Evolutionary conservation across 116 monocot species (phyloP).

Genomic region (Zostera marina): DNA sequence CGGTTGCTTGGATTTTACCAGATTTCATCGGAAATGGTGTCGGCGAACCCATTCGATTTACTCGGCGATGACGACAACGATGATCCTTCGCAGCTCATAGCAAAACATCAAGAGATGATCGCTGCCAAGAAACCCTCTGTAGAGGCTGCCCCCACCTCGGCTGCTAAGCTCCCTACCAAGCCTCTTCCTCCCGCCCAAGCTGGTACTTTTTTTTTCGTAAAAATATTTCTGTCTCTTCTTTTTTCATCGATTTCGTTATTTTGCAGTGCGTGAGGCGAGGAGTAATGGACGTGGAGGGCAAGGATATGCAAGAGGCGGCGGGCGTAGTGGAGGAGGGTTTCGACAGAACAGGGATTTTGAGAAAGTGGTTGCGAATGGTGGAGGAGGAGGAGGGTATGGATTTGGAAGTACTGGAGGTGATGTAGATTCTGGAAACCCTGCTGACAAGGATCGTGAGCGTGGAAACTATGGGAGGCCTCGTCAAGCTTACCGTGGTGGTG

Average conservation of each 20-base stretch:
- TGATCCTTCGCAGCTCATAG: constrained; percentile 57
- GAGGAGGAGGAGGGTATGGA: constrained; percentile 15
- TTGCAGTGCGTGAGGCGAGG: constrained; percentile 56
- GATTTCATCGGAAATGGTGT: constrained; percentile 27
- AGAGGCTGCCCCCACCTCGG: constrained; percentile 10
- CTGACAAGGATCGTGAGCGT: constrained; percentile 17
- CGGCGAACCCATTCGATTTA: constrained; percentile 75
- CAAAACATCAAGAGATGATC: constrained; percentile 37
- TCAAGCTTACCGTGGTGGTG: constrained; percentile 40
- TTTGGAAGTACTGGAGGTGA: constrained; percentile 12
- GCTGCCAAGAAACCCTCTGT: constrained; percentile 25
- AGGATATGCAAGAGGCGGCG: constrained; percentile 34
- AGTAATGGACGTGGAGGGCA: constrained; percentile 19
- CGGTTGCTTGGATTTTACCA: background rate
- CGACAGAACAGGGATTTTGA: constrained; percentile 26
- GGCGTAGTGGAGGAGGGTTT: constrained; percentile 24
- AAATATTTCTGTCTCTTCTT: background rate
- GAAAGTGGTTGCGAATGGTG: constrained; percentile 27
- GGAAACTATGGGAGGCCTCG: constrained; percentile 19
- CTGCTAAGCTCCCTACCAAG: constrained; percentile 61
- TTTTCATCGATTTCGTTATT: background rate
- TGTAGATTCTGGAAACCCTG: constrained; percentile 9
- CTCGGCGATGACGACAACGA: constrained; percentile 76
- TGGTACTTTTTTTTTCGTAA: constrained; percentile 17
- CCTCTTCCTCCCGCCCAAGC: constrained; percentile 60